Evolutionary conservation across 73 alveolate species (phyloP).

Genomic region (Tetrahymena elliotti): DNA sequence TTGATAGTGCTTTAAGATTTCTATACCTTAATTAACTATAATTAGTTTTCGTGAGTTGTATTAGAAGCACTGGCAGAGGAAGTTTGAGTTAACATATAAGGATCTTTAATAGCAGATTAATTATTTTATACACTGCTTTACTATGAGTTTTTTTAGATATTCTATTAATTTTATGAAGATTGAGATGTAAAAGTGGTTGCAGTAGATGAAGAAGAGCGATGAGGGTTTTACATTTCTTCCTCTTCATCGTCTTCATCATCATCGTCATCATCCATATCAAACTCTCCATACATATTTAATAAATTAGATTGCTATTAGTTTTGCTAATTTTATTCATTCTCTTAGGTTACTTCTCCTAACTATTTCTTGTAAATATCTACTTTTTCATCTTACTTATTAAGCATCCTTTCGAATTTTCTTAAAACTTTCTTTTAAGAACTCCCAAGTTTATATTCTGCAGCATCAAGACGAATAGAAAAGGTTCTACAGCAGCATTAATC

Average conservation of each 20-base stretch:
- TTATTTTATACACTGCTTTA: too few species aligned
- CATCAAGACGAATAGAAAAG: conserved; percentile 67
- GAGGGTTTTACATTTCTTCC: background rate
- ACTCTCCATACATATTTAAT: background rate
- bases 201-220: background rate
- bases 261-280: background rate
- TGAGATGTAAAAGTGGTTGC: background rate
- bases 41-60: background rate
- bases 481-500: conserved; percentile 82
- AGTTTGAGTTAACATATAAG: background rate
- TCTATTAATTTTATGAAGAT: too few species aligned
- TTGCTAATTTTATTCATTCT: background rate
- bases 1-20: background rate
- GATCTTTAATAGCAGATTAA: background rate
- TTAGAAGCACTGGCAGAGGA: background rate
- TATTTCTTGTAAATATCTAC: background rate
- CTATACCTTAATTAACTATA: background rate
- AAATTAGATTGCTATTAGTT: background rate
- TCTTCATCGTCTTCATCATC: background rate
- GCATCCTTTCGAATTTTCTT: conserved; percentile 72
- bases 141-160: too few species aligned
- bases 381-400: conserved; percentile 14
- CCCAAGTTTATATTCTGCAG: conserved; percentile 51
- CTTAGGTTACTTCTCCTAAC: background rate
- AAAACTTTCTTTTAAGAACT: conserved; percentile 69